A percentile compares a stretch with the other conserved stretches of the same genome.
phyloP scores from a whole-genome alignment of 805 yeast species.

The Cyberlindnera maritima region DNA sequence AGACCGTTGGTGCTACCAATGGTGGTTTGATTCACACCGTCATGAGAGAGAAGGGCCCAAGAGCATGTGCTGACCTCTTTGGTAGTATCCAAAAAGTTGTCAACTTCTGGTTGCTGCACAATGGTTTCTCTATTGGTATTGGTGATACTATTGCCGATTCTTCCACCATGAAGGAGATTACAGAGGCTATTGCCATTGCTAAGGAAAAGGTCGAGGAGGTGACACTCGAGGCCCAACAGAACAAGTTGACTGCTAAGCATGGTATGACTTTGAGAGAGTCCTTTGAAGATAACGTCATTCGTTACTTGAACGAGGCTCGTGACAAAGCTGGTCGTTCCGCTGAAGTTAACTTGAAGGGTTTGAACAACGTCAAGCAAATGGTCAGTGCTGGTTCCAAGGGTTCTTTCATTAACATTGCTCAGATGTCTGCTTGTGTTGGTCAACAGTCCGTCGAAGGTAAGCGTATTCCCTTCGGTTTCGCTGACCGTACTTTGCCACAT shows the following conservation, averaged over 20 bases:
- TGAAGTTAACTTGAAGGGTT: slow-evolving; percentile 90
- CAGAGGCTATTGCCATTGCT: slow-evolving; percentile 90
- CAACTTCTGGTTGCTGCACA: slow-evolving; percentile 93
- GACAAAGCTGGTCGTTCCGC: slow-evolving; percentile 99
- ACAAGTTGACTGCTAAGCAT: slow-evolving; percentile 88
- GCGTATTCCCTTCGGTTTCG: slow-evolving; percentile 96
- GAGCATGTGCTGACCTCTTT: slow-evolving; percentile 83
- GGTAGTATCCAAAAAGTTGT: slow-evolving; percentile 94
- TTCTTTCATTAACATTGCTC: slow-evolving; percentile 97
- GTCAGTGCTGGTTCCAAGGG: slow-evolving; percentile 99
- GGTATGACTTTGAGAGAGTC: slow-evolving; percentile 99
- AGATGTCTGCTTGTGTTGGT: slow-evolving; percentile 99
- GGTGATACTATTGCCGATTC: slow-evolving; percentile 99
- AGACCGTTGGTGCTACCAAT: slow-evolving; percentile 97
- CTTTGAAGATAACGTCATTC: slow-evolving; percentile 94
- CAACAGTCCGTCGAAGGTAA: slow-evolving; percentile 99
- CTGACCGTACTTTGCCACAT: slow-evolving; percentile 95
- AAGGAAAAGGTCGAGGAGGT: slow-evolving; percentile 93
- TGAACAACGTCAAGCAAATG: slow-evolving; percentile 98
- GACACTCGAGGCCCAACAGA: slow-evolving; percentile 87
- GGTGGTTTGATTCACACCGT: slow-evolving; percentile 98
- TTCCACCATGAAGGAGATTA: slow-evolving; percentile 91
- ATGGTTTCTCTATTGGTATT: slow-evolving; percentile 98
- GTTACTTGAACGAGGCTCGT: slow-evolving; percentile 95
- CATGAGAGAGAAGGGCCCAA: slow-evolving; percentile 95